Conservation (phyloP, 2,329 filamentous ascomycete species). For the Orbilia oligospora region DNA sequence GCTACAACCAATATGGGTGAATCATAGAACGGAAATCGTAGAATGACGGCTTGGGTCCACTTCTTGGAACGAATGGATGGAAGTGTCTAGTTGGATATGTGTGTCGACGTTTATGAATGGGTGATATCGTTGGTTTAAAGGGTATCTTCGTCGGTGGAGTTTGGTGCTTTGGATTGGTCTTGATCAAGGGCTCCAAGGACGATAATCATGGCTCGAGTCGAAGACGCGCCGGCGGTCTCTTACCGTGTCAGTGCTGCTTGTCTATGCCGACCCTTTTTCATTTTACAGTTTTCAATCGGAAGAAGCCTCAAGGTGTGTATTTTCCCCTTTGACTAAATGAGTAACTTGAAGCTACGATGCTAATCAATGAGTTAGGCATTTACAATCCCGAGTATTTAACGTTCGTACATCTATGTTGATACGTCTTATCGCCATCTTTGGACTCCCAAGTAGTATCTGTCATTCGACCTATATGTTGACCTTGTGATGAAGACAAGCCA, state of each 20-base stretch:
- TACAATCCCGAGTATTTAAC: conserved; percentile 21
- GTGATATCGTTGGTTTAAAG: conserved; percentile 10
- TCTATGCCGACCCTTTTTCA: conserved; percentile 47
- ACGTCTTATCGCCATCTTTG: conserved; percentile 6
- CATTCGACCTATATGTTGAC: conserved; percentile 40
- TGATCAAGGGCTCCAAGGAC: conserved; percentile 46
- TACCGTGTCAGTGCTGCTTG: conserved; percentile 50
- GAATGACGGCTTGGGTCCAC: conserved; percentile 18
- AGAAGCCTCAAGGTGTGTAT: conserved; percentile 57
- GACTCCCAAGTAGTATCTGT: conserved; percentile 33
- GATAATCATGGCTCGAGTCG: conserved; percentile 41
- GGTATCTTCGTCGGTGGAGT: conserved; percentile 29
- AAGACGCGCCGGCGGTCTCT: conserved; percentile 54
- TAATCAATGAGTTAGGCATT: not conserved
- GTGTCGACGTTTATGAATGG: conserved; percentile 47
- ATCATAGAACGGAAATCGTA: conserved; percentile 61
- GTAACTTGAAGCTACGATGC: not conserved
- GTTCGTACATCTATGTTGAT: conserved; percentile 31
- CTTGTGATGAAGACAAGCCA: conserved; percentile 60
- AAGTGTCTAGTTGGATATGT: conserved; percentile 31
- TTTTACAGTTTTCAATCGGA: conserved; percentile 60
- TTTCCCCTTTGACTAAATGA: not conserved
- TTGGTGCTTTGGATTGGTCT: conserved; percentile 23
- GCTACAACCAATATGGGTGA: conserved; percentile 58
- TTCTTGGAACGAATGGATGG: conserved; percentile 24